Conservation (phyloP, 148 eudicot genomes). For the Rhododendron ovatum region DNA sequence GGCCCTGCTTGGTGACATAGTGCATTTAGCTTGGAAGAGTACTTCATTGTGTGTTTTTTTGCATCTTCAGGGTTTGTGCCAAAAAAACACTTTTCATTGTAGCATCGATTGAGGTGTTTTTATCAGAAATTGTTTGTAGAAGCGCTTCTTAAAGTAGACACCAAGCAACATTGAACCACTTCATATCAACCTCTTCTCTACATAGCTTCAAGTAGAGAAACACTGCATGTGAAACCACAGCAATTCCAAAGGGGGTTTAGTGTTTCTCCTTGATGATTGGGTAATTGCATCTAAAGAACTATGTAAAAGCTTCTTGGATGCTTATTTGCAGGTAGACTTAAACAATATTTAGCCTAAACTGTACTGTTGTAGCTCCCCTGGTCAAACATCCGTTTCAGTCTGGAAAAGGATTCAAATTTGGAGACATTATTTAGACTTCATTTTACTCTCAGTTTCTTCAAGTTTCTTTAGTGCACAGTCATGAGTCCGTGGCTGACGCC, state of each 20-base stretch:
- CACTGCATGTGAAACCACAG: not conserved
- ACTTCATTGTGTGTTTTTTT: not conserved
- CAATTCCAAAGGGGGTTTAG: not conserved
- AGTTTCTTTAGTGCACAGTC: not conserved
- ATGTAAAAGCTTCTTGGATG: not conserved
- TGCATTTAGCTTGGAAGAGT: not conserved
- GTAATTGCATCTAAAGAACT: not conserved
- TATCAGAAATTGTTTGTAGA: not conserved
- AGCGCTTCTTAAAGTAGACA: not conserved
- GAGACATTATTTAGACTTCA: not conserved
- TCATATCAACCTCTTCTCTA: not conserved
- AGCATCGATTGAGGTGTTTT: not conserved
- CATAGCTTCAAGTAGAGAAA: not conserved
- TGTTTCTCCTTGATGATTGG: not conserved
- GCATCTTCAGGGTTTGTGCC: not conserved
- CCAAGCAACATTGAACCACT: not conserved
- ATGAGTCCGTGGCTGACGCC: not conserved
- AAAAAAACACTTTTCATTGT: not conserved
- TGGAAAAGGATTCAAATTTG: not conserved
- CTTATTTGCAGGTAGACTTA: not conserved
- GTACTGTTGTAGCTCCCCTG: not conserved
- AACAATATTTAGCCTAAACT: not conserved
- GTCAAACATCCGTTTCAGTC: not conserved
- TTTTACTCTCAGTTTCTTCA: not conserved
- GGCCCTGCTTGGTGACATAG: not conserved